A percentile compares a stretch with the other conserved stretches of the same genome.
Conservation (phyloP, 108 stramenopile genomes). For the Stephanodiscus minutulus region DNA sequence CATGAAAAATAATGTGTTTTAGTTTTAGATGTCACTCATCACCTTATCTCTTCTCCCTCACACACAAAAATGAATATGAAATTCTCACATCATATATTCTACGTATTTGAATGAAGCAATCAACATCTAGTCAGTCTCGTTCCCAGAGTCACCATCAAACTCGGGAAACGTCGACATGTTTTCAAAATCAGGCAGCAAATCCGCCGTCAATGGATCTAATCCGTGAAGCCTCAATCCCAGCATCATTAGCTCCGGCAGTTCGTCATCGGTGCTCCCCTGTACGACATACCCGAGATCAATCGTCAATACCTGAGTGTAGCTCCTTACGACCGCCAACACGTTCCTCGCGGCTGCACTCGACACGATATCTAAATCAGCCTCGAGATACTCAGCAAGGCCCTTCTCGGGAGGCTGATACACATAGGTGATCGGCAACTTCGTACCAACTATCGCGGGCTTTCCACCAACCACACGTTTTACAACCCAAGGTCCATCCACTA, state of each 20-base stretch:
- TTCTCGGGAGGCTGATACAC: constrained; percentile 53
- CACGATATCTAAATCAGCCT: constrained; percentile 87
- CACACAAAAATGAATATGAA: too few relatives aligned
- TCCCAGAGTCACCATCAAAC: constrained; percentile 5
- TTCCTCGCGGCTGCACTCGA: constrained; percentile 79
- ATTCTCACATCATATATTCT: too few relatives aligned
- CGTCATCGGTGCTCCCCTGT: constrained; percentile 69
- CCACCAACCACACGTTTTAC: constrained; percentile 78
- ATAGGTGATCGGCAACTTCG: constrained; percentile 67
- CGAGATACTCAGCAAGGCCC: constrained; percentile 68
- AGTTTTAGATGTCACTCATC: too few relatives aligned
- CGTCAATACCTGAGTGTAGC: constrained; percentile 77
- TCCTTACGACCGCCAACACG: constrained; percentile 73
- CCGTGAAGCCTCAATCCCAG: constrained; percentile 79
- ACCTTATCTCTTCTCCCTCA: too few relatives aligned
- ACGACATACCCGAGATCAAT: constrained; percentile 85
- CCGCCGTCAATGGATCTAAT: constrained; percentile 81
- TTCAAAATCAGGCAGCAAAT: constrained; percentile 51
- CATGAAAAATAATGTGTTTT: too few relatives aligned
- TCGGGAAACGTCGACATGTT: constrained; percentile 22
- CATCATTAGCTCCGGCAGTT: constrained; percentile 89
- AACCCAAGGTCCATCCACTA: constrained; percentile 88
- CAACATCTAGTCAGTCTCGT: constrained; percentile 14
- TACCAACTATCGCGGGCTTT: constrained; percentile 84
- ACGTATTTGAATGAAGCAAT: too few relatives aligned